Evolutionary conservation across 2,329 filamentous ascomycete genomes (phyloP), one percentile per base, ranked within the genome.

Genomic region (Calonectria pseudoturangicola): DNA sequence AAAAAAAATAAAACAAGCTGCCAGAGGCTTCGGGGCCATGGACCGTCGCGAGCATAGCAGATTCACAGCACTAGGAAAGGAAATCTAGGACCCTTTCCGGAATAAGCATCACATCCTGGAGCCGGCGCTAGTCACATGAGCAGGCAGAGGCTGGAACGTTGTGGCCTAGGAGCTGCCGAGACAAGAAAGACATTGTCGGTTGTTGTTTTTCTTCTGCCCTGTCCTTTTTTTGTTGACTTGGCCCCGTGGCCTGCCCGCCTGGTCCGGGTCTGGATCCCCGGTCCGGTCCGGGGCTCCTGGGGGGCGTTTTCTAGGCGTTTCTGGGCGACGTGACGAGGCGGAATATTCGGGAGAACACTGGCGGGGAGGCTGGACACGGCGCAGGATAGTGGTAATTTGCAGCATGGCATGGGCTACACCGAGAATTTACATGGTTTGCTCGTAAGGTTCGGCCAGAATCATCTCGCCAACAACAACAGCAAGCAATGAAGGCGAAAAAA

Each of bases 241-340:
- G 2, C 58, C 36, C 58, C 27, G 39, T 63, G 39, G 58, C 58
- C 36, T 41, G 33, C 33, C 41, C 39, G 58, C 58, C 36, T 41
- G 33, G 54, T 58, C 39, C 58, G 41, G 58, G 39, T 63, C 58
- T 58, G 39, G 58, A 39, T 30, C 58, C 58, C 39, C 58, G 39
- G 58, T 63, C 41, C 36, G 58, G 58, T 63, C 41, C 58, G 41
- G 58, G 58, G 58, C 58, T 58, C 39, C 58, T 63, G 58, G 58
- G 56, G 51, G 33, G 33, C 54, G 54, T 41, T 33, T 58, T 58
- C 54, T 58, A 33, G 54, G 58, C 58, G 58, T 63, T 63, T 63
- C 58, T 43, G 16, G 25, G 36, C 25, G 39, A 39, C 39, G 25
- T 63, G 33, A 8, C 33, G 33, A 58, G 54, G 54, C 54, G 54